A percentile compares a stretch with the other conserved stretches of the same genome.
Conservation (phyloP, 1,284 basidiomycete species). For the Tetrapyrgos nigripes region DNA sequence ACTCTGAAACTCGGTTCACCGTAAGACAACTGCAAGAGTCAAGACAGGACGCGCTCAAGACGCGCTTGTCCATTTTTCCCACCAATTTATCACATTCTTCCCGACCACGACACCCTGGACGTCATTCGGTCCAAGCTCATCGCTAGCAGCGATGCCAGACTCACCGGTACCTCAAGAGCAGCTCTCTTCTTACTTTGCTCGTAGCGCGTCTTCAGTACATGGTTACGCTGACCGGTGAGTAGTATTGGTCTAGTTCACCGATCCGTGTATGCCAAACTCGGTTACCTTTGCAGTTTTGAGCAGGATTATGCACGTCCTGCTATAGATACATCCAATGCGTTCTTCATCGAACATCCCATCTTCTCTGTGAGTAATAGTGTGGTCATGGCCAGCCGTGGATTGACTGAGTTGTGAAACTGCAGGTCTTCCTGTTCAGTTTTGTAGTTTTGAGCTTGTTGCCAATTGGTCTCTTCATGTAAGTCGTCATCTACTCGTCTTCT, state of each 20-base stretch:
- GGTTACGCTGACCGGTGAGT: conserved; percentile 37
- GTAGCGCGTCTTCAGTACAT: conserved; percentile 37
- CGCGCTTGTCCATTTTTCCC: too few species aligned
- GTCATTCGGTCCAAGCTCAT: too few species aligned
- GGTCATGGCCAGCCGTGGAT: background rate
- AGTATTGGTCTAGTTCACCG: background rate
- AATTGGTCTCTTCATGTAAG: conserved; percentile 37
- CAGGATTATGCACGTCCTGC: conserved; percentile 38
- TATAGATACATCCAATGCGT: conserved; percentile 28
- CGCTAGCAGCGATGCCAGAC: background rate
- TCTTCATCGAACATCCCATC: conserved; percentile 38
- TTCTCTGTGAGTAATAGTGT: conserved; percentile 31
- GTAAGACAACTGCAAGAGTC: too few species aligned
- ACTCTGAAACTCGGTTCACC: too few species aligned
- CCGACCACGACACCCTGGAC: too few species aligned
- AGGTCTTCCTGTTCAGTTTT: conserved; percentile 40
- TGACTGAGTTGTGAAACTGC: background rate
- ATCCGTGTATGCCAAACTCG: background rate
- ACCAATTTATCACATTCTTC: too few species aligned
- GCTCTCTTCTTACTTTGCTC: conserved; percentile 37
- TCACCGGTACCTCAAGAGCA: conserved; percentile 19
- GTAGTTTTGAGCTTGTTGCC: conserved; percentile 36
- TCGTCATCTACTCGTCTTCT: background rate
- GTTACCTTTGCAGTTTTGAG: conserved; percentile 33
- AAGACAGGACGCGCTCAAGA: too few species aligned